These are phyloP conservation scores for Aspergillus unguis DNA, from an alignment of 2,329 filamentous ascomycete species.

Conservation along the genomic window DNA sequence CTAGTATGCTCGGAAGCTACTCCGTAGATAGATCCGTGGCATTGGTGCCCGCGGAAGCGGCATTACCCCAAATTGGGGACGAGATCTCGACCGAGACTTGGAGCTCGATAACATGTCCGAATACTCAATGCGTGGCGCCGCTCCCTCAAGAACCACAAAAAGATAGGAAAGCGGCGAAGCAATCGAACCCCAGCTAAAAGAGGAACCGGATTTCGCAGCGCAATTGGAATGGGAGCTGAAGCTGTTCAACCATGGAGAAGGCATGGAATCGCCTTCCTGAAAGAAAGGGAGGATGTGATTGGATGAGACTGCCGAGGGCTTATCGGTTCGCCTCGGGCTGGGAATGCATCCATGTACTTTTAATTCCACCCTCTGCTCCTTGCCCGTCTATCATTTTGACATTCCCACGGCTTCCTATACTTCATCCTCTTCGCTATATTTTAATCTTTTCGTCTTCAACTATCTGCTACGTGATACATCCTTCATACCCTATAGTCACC, in stretches of 20 bases:
- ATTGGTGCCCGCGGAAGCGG: background rate
- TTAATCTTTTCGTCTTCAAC: too few relatives aligned
- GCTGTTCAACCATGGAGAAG: background rate
- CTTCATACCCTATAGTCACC: constrained; percentile 12
- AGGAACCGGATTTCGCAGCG: too few relatives aligned
- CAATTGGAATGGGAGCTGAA: too few relatives aligned
- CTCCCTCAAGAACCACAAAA: too few relatives aligned
- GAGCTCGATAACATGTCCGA: background rate
- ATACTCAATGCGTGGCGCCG: too few relatives aligned
- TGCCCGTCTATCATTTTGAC: background rate
- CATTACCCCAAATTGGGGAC: constrained; percentile 1
- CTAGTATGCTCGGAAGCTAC: too few relatives aligned
- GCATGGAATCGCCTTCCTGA: constrained; percentile 4
- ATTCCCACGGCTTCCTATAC: constrained; percentile 1
- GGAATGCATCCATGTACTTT: background rate
- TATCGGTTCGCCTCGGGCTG: constrained; percentile 12
- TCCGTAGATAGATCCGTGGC: too few relatives aligned
- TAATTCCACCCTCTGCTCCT: background rate
- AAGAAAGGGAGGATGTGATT: background rate
- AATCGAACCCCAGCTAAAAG: too few relatives aligned
- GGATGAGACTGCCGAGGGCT: constrained; percentile 2
- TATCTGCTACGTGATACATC: background rate
- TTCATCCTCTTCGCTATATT: background rate
- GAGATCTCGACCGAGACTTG: background rate
- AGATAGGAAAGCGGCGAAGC: too few relatives aligned